These are phyloP conservation scores for Meyerozyma elateridarum DNA, from an alignment of 1,139 yeast genomes.

Conservation along the genomic window DNA sequence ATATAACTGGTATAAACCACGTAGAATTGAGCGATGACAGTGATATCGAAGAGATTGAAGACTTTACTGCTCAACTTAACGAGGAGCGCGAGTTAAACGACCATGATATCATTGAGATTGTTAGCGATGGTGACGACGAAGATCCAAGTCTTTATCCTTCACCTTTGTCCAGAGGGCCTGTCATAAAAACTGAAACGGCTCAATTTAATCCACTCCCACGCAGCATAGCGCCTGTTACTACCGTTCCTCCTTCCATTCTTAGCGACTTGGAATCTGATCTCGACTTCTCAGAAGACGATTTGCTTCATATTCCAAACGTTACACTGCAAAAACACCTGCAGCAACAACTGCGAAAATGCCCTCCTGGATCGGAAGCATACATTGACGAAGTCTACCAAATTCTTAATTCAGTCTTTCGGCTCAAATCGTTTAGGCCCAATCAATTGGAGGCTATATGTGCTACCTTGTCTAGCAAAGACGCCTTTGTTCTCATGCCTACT, in stretches of 20 bases:
- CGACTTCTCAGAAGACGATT: conserved; percentile 33
- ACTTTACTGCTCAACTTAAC: conserved; percentile 37
- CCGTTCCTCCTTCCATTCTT: conserved; percentile 10
- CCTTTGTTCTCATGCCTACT: conserved; percentile 96
- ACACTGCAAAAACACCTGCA: conserved; percentile 4
- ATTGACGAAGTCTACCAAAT: conserved; percentile 56
- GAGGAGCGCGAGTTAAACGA: conserved; percentile 37
- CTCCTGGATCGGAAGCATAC: conserved; percentile 33
- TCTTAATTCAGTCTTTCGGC: conserved; percentile 55
- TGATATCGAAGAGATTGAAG: conserved; percentile 25
- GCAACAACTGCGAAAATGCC: conserved; percentile 12
- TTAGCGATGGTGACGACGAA: conserved; percentile 28
- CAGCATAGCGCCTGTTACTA: conserved; percentile 8
- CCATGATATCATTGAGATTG: conserved; percentile 27
- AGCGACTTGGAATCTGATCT: conserved; percentile 21
- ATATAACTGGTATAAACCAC: conserved; percentile 11
- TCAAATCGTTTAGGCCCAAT: conserved; percentile 70
- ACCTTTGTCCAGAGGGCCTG: conserved; percentile 1
- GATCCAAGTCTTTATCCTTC: too few relatives aligned
- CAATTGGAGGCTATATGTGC: conserved; percentile 86
- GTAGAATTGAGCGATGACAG: conserved; percentile 16
- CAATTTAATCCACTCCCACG: conserved; percentile 7
- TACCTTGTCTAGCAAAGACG: conserved; percentile 77
- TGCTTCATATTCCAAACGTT: conserved; percentile 11
- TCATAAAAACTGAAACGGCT: conserved; percentile 2